Percentiles rank a stretch among this genome's conserved stretches.
Conservation (phyloP, 169 alveolate species). For the Plasmodium cynomolgi region DNA sequence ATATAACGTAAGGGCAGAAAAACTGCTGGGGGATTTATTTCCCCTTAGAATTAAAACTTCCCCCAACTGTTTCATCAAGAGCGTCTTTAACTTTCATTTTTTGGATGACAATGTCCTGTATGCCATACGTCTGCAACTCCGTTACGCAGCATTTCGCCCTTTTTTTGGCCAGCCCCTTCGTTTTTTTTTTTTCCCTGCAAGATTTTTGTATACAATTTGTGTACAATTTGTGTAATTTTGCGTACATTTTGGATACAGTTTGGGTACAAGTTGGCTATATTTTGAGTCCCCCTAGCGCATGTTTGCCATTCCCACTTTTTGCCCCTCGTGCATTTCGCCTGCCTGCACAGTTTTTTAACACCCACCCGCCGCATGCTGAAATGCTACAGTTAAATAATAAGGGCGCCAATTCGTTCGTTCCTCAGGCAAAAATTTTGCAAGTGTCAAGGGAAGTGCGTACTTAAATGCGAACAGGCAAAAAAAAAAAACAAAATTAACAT, state of each 20-base stretch:
- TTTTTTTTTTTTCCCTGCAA: background rate
- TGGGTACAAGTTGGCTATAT: background rate
- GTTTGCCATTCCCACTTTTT: background rate
- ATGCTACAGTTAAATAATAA: background rate
- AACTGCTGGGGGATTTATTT: background rate
- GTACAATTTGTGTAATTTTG: background rate
- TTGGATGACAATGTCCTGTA: background rate
- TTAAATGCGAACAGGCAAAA: background rate
- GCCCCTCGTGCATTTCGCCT: background rate
- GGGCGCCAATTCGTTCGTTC: background rate
- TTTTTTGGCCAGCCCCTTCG: background rate
- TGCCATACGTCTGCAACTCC: background rate
- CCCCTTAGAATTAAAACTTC: background rate
- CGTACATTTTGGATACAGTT: no score
- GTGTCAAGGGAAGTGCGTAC: background rate
- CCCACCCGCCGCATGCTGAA: background rate
- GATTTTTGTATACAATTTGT: background rate
- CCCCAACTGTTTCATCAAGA: background rate
- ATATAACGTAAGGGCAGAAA: background rate
- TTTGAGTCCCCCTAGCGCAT: background rate
- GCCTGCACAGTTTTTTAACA: background rate
- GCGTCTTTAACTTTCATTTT: background rate
- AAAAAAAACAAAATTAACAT: background rate
- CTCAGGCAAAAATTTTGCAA: background rate
- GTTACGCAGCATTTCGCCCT: background rate